Conservation (phyloP, 2,329 filamentous ascomycete species). For the Diplodia sapinea region DNA sequence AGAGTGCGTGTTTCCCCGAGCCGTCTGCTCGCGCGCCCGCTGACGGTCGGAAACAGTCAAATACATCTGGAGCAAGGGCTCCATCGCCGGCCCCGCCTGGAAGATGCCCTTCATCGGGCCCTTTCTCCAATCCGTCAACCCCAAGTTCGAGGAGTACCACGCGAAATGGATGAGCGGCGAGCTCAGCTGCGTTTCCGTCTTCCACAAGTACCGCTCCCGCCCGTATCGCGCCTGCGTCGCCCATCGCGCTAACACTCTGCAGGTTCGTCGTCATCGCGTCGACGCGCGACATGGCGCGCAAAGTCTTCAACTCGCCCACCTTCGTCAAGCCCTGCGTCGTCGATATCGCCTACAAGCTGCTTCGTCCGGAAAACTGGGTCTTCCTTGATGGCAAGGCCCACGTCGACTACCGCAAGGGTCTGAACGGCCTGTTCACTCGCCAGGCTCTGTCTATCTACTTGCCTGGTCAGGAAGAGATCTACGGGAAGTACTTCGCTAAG, state of each 20-base stretch:
- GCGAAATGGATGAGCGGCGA: constrained; percentile 90
- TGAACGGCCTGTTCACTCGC: constrained; percentile 93
- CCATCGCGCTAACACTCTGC: constrained; percentile 23
- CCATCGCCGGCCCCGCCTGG: constrained; percentile 54
- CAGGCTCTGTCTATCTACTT: constrained; percentile 86
- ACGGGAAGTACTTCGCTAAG: constrained; percentile 81
- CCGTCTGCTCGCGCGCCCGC: constrained; percentile 16
- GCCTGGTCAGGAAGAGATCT: constrained; percentile 89
- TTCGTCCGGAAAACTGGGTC: constrained; percentile 93
- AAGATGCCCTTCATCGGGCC: constrained; percentile 74
- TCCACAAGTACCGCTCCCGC: constrained; percentile 82
- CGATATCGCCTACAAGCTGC: constrained; percentile 89
- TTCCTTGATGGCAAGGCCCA: constrained; percentile 95
- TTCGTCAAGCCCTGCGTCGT: constrained; percentile 98
- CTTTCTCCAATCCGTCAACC: constrained; percentile 89
- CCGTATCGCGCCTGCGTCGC: background rate
- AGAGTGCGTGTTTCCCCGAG: constrained; percentile 66
- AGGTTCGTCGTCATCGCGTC: constrained; percentile 98
- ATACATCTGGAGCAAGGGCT: constrained; percentile 55
- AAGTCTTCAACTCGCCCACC: constrained; percentile 91
- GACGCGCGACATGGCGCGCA: constrained; percentile 91
- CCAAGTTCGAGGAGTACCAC: constrained; percentile 89
- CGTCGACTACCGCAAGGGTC: constrained; percentile 94
- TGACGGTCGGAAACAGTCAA: constrained; percentile 46
- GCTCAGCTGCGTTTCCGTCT: constrained; percentile 96